Percentiles rank a stretch among this genome's conserved stretches.
phyloP scores from a whole-genome alignment of 306 rosid genomes.

The Rosa lucieae region DNA sequence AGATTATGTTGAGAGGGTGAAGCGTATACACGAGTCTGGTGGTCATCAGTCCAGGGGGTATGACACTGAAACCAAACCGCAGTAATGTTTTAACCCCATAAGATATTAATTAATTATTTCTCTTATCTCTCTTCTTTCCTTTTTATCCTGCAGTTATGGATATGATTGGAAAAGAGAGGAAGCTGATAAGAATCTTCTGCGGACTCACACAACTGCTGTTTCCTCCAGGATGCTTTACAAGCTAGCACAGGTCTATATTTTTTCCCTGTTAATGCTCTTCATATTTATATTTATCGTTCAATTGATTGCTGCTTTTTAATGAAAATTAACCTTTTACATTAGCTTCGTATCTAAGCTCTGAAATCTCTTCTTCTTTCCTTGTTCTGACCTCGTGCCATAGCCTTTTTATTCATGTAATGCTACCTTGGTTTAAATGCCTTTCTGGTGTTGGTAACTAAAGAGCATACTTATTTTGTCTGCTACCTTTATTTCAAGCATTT shows the following conservation, averaged over 20 bases:
- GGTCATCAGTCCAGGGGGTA: constrained; percentile 96
- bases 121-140: background rate
- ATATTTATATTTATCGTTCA: background rate
- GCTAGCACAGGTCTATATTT: constrained; percentile 64
- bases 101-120: constrained; percentile 18
- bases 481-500: background rate
- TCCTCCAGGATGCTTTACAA: constrained; percentile 86
- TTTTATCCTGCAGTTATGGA: constrained; percentile 51
- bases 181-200: constrained; percentile 83
- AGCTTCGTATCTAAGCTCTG: background rate
- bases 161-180: constrained; percentile 93
- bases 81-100: constrained; percentile 8
- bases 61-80: constrained; percentile 7
- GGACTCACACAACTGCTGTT: constrained; percentile 96
- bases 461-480: background rate
- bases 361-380: background rate
- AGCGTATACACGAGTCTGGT: constrained; percentile 76
- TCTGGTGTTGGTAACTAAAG: background rate
- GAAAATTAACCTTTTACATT: background rate
- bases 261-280: background rate
- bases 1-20: constrained; percentile 93
- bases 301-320: background rate
- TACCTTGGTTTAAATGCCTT: background rate
- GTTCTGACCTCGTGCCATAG: background rate
- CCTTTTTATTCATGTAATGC: background rate